Evolutionary conservation across 2,329 filamentous ascomycete species (phyloP).

Genomic region (Fusarium sp.): DNA sequence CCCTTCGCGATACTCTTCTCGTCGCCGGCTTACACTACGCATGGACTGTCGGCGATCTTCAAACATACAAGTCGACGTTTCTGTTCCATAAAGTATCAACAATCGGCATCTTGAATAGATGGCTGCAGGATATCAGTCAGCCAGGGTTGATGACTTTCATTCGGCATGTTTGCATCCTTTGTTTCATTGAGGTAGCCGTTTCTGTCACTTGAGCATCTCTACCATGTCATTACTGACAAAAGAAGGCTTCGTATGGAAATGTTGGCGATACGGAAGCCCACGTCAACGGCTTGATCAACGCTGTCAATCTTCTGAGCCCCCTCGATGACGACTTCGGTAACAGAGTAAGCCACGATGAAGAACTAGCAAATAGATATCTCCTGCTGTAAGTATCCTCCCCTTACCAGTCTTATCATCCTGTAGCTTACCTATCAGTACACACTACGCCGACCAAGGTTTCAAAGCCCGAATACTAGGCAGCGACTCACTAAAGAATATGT

Average conservation of each 20-base stretch:
- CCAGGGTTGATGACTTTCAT: constrained; percentile 34
- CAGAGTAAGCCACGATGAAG: constrained; percentile 17
- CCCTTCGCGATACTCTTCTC: constrained; percentile 38
- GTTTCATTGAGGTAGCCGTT: constrained; percentile 30
- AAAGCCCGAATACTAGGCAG: constrained; percentile 38
- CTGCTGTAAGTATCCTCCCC: constrained; percentile 26
- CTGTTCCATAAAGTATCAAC: constrained; percentile 41
- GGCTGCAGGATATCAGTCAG: constrained; percentile 21
- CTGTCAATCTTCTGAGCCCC: constrained; percentile 35
- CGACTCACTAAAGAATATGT: constrained; percentile 9
- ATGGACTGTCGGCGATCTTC: constrained; percentile 36
- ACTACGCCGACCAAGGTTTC: constrained; percentile 37
- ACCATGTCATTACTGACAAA: rapidly evolving
- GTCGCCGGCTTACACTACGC: constrained; percentile 40
- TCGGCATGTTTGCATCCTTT: constrained; percentile 36
- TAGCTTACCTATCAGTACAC: constrained; percentile 22
- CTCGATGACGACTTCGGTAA: background rate
- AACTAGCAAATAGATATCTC: constrained; percentile 40
- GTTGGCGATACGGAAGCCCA: constrained; percentile 36
- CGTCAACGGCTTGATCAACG: constrained; percentile 32
- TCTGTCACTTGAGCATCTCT: rapidly evolving
- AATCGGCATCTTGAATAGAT: constrained; percentile 31
- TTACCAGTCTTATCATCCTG: rapidly evolving
- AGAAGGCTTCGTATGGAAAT: constrained; percentile 35
- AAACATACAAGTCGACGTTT: constrained; percentile 36